Base-by-base conservation (phyloP, 805 yeast species). In the Barnettozyma californica region DNA sequence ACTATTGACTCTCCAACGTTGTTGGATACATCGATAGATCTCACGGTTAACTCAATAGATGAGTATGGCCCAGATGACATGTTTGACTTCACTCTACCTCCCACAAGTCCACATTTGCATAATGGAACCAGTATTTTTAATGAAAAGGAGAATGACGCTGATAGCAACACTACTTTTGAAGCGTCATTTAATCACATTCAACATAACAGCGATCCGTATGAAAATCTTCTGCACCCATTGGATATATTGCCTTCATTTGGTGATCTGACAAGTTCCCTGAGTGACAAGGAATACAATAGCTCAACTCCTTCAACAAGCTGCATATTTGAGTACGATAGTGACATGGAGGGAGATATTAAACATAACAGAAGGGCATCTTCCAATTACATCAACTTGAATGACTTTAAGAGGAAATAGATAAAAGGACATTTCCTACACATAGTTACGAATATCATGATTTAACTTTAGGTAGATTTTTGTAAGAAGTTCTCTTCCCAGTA, bases 191-290 rank as follows among this genome's bases (percentile, higher is more conserved):
- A 46, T n/a, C 26, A 41, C 6, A 10, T 25, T 20, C 27, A 45
- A 9, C 42, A 44, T 1, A 14, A 14, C 5, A 5, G 45, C 26
- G 62, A 61, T 41, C 65, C 63, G 9, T 61, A 61, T 27, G 56
- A 47, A 21, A 47, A 53, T 27, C 9, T 57, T 10, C 36, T 50
- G 13, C 64, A 59, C 45, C 63, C 63, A 11, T 23, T 57, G 50
- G 64, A 59, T 37, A 48, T 61, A 5, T 13, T 43, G 21, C 55
- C 57, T n/a, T 26, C 49, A 2, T 52, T 48, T 39, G 44, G 44
- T 29, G 45, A 47, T 11, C 31, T 47, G 42, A 40, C 47, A 4
- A 26, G 23, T 2, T 43, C 50, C 6, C 26, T 47, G 18, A 34
- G 23, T 3, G 37, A 43, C 25, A 8, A 33, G 27, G 40, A 43